Evolutionary conservation across 1,139 yeast genomes (phyloP), one percentile per base, ranked within the genome.

Genomic region (Pichiaceae sp.): DNA sequence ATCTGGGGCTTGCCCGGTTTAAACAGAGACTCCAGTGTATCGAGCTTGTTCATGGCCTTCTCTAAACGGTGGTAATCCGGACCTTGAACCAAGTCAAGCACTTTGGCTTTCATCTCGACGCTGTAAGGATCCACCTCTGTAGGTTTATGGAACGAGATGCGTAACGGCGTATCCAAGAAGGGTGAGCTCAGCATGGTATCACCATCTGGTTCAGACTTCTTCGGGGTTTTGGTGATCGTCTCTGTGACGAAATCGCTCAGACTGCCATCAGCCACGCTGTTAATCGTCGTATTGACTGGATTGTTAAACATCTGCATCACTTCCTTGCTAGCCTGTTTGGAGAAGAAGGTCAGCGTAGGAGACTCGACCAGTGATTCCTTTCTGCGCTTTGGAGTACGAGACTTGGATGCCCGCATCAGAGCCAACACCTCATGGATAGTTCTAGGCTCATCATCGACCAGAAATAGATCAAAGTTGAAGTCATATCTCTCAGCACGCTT

Each of bases 331-430:
- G 95, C 94, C 49, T 78, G 75, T 42, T 75, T 76, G 0, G 96
- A 80, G 53, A 71, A 79, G 54, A 80, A 61, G 0, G 96, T 86
- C 48, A 83, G 70, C 0, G 96, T 86, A 1, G 95, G 95, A 0
- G 86, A 78, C 11, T 63, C 60, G 17, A 59, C 34, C 14, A 8
- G 16, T 7, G 31, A 29, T 6, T 6, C 17, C 4, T 19, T 15
- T n/a, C 14, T 29, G 19, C 19, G 17, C 18, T 29, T 29, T 5
- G 8, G 17, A n/a, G 20, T 5, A 29, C 6, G 18, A 19, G 14
- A 19, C 16, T 29, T 29, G 18, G 7, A 17, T 63, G 43, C 72
- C 78, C 39, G 75, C 33, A 31, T 30, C 30, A 30, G 5, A 11
- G 31, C 16, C 25, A 27, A 33, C 14, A 42, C 43, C 33, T 43